These are phyloP conservation scores for Haplosporangium gracile DNA, from an alignment of 192 early-diverging fungal species.

Conservation along the genomic window DNA sequence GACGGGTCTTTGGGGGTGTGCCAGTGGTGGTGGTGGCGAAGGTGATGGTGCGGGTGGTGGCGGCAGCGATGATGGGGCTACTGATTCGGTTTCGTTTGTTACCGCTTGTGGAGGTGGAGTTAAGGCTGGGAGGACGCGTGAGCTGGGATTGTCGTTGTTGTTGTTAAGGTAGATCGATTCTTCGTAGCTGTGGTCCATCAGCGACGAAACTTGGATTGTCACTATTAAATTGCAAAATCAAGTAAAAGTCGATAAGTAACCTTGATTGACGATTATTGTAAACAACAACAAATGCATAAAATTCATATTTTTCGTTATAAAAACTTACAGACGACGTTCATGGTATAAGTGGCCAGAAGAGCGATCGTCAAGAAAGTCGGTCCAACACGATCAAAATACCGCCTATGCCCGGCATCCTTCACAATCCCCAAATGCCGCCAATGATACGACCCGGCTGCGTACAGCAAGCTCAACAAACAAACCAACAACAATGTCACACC, in stretches of 20 bases:
- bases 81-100: background rate
- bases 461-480: slow-evolving; percentile 33
- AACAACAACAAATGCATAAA: background rate
- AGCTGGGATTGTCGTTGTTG: background rate
- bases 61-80: background rate
- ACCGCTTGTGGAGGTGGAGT: background rate
- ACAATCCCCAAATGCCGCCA: slow-evolving; percentile 45
- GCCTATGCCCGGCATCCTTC: background rate
- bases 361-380: slow-evolving; percentile 34
- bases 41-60: background rate
- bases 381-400: slow-evolving; percentile 48
- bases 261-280: background rate
- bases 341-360: slow-evolving; percentile 24
- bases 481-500: slow-evolving; percentile 26
- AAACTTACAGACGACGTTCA: slow-evolving; percentile 45
- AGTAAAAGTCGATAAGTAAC: background rate
- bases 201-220: slow-evolving; percentile 30
- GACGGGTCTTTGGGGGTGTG: background rate
- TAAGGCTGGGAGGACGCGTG: background rate
- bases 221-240: slow-evolving; percentile 5
- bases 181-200: slow-evolving; percentile 12
- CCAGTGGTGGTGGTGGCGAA: background rate
- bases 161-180: slow-evolving; percentile 18
- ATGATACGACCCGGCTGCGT: slow-evolving; percentile 16
- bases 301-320: background rate